A percentile compares a stretch with the other conserved stretches of the same genome.
Conservation (phyloP, 257 asterid species). For the Lithospermum erythrorhizon region DNA sequence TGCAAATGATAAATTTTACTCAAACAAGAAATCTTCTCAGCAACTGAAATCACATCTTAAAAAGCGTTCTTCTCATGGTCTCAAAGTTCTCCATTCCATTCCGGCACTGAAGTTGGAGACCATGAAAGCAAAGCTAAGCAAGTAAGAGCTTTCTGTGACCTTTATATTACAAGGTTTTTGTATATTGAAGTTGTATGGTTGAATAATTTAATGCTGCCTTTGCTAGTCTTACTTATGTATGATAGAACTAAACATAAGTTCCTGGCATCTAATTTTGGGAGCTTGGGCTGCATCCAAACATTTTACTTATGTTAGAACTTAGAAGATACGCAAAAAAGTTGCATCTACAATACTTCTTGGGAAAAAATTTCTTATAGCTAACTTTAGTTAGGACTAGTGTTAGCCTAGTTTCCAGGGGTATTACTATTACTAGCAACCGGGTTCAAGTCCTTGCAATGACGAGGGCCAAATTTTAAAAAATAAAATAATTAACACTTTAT, state of each 20-base stretch:
- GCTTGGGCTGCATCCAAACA: neutral
- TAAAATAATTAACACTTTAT: no score
- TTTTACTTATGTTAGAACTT: no score
- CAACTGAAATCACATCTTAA: slow-evolving; percentile 87
- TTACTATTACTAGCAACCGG: no score
- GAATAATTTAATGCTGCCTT: neutral
- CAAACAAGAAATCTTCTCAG: slow-evolving; percentile 87
- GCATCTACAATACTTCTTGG: neutral
- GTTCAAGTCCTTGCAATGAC: no score
- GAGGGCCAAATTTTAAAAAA: no score
- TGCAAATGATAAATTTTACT: slow-evolving; percentile 86
- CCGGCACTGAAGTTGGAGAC: slow-evolving; percentile 96
- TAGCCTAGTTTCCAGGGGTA: no score
- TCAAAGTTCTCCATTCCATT: slow-evolving; percentile 87
- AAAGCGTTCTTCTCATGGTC: slow-evolving; percentile 82
- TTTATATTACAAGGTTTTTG: slow-evolving; percentile 8
- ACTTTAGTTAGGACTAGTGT: no score
- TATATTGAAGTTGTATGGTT: slow-evolving; percentile 6
- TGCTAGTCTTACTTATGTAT: neutral
- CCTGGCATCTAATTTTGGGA: neutral
- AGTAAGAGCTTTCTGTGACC: slow-evolving; percentile 38
- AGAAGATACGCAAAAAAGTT: neutral
- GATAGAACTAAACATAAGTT: no score
- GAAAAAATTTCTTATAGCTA: no score
- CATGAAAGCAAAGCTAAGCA: slow-evolving; percentile 91